phyloP scores from a whole-genome alignment of 352 stramenopile genomes.

The Phytophthora kernoviae region DNA sequence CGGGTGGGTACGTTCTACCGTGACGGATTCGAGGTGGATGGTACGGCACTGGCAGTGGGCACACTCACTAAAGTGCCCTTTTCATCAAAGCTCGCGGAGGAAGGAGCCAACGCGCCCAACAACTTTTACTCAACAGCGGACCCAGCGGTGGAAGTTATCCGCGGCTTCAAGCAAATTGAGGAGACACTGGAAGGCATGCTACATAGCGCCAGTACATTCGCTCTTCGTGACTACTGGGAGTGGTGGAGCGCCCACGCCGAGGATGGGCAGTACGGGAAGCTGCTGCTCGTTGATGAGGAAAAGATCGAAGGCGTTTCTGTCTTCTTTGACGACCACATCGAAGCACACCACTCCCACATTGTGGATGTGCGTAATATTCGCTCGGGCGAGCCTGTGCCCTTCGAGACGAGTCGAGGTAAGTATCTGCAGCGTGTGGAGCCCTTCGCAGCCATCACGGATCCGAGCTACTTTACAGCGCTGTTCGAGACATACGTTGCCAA shows the following conservation, averaged over 20 bases:
- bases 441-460: conserved; percentile 79
- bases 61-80: conserved; percentile 70
- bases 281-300: conserved; percentile 58
- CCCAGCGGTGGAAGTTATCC: conserved; percentile 48
- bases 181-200: conserved; percentile 44
- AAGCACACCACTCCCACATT: conserved; percentile 76
- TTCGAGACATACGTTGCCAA: conserved; percentile 38
- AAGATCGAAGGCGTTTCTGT: conserved; percentile 26
- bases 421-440: conserved; percentile 81
- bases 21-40: conserved; percentile 57
- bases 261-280: conserved; percentile 74
- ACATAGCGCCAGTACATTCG: conserved; percentile 44
- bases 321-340: conserved; percentile 87
- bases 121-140: conserved; percentile 44
- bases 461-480: conserved; percentile 72
- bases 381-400: conserved; percentile 57
- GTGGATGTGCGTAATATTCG: conserved; percentile 72
- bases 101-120: conserved; percentile 28
- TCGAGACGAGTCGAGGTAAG: conserved; percentile 50
- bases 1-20: conserved; percentile 77
- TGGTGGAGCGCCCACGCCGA: conserved; percentile 87
- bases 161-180: conserved; percentile 60
- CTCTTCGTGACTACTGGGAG: conserved; percentile 85
- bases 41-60: conserved; percentile 63
- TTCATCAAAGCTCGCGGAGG: conserved; percentile 38